Evolutionary conservation across 345 rosid species (phyloP).

Genomic region (Alliaria petiolata): DNA sequence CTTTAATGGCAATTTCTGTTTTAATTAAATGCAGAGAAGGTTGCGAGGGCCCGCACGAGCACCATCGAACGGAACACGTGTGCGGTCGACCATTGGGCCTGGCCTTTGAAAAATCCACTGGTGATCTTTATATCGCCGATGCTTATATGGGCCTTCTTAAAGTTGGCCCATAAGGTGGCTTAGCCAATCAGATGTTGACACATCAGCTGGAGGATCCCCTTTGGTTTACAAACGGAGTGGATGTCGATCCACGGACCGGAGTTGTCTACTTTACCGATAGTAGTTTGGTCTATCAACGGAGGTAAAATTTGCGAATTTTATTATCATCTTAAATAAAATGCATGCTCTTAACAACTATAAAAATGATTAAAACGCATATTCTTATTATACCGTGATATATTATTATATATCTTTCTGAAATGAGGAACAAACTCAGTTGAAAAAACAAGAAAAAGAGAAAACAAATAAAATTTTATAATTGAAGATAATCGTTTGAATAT

Average conservation of each 20-base stretch:
- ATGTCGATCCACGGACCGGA: conserved; percentile 52
- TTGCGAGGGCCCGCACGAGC: conserved; percentile 37
- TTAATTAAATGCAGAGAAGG: conserved; percentile 31
- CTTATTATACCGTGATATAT: too few species aligned
- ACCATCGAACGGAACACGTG: conserved; percentile 52
- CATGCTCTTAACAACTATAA: neutral
- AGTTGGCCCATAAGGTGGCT: conserved; percentile 72
- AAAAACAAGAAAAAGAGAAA: too few species aligned
- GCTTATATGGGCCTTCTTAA: conserved; percentile 76
- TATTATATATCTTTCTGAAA: too few species aligned
- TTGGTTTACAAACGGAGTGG: conserved; percentile 53
- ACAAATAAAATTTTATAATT: too few species aligned
- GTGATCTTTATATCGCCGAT: conserved; percentile 73
- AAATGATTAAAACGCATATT: neutral
- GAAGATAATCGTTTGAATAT: too few species aligned
- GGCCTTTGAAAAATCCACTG: conserved; percentile 46
- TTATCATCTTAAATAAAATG: neutral
- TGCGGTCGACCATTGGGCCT: conserved; percentile 85
- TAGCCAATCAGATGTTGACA: conserved; percentile 46
- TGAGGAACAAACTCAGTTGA: too few species aligned
- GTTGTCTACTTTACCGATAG: conserved; percentile 71
- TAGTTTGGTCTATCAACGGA: conserved; percentile 57
- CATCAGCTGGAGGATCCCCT: conserved; percentile 43
- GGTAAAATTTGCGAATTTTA: conserved; percentile 29
- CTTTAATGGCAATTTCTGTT: neutral